These are phyloP conservation scores for Auriscalpium microsporum DNA, from an alignment of 768 basidiomycete genomes.

Conservation along the genomic window DNA sequence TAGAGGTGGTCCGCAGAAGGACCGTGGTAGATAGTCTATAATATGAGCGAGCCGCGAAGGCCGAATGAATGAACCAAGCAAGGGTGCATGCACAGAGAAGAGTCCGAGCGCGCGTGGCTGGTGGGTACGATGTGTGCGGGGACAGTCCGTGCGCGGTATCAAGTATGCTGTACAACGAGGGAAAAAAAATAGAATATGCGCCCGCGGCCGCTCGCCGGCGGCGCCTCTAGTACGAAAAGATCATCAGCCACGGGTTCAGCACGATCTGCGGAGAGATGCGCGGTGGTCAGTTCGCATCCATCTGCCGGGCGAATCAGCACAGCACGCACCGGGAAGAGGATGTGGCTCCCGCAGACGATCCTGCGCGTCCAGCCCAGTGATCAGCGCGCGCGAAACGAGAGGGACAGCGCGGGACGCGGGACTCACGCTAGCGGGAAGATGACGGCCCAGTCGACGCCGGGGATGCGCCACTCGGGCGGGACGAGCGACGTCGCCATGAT, in stretches of 20 bases:
- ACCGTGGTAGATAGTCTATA: too few species aligned
- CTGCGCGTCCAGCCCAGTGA: slow-evolving; percentile 24
- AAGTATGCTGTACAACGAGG: too few species aligned
- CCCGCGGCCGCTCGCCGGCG: too few species aligned
- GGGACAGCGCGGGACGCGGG: not conserved
- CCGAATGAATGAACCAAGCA: too few species aligned
- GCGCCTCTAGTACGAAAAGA: slow-evolving; percentile 49
- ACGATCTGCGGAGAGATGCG: slow-evolving; percentile 43
- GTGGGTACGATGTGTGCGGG: too few species aligned
- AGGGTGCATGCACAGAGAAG: too few species aligned
- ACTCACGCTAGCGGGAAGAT: slow-evolving; percentile 66
- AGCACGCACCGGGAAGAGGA: slow-evolving; percentile 56
- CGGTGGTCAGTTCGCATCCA: not conserved
- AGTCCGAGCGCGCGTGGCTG: too few species aligned
- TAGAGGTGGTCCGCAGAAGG: too few species aligned
- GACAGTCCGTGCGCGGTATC: too few species aligned
- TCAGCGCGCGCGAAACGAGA: not conserved
- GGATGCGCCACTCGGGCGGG: slow-evolving; percentile 57
- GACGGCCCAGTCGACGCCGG: slow-evolving; percentile 60
- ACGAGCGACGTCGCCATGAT: slow-evolving; percentile 48
- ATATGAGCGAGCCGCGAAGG: too few species aligned
- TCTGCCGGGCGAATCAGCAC: slow-evolving; percentile 19
- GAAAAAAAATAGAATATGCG: not conserved
- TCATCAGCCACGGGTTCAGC: slow-evolving; percentile 85
- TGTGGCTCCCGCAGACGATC: slow-evolving; percentile 55